Evolutionary conservation across 2,329 filamentous ascomycete species (phyloP), one percentile per base, ranked within the genome.

Genomic region (Cercospora sojina): DNA sequence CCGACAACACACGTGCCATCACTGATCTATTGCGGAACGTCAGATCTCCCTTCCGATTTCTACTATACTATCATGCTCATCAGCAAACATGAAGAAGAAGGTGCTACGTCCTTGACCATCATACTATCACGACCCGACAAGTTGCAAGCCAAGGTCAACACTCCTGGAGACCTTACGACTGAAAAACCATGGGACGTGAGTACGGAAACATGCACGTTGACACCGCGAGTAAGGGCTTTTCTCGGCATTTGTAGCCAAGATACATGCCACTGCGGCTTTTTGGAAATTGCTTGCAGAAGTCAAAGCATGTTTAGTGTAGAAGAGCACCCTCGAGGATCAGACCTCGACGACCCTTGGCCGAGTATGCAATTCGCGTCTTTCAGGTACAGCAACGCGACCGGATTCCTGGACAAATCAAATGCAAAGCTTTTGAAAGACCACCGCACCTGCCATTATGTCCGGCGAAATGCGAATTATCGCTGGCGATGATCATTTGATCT

Each of bases 1-100:
- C 53, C 53, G 53, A 35, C 53, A 35, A 57, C 53, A 60, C 58
- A 49, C 58, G 38, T 60, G 58, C 35, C 35, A 41, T 55, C 23
- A 27, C 23, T 55, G 51, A 55, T 27, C 23, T 55, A 55, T 55
- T 31, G 51, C 51, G 27, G 27, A 27, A 27, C 23, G 2, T 18
- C 27, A 55, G 8, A 0, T n/a, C 8, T 18, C 51, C 16, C 53
- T 53, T n/a, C 53, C 27, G n/a, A 23, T 1, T 0, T 8, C 27
- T 18, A 10, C 9, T 35, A 6, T 6, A 57, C 16, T 18, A 9
- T 29, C n/a, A 35, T 8, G 6, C 13, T 27, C 12, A n/a, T 27
- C 47, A 51, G 1, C 5, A 6, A 12, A 23, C 5, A 49, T 49
- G 18, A 13, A 20, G 43, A 25, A 23, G 2, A 12, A 49, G 20